These are phyloP conservation scores for Talaromyces piceae DNA, from an alignment of 2,329 filamentous ascomycete genomes.

Conservation along the genomic window DNA sequence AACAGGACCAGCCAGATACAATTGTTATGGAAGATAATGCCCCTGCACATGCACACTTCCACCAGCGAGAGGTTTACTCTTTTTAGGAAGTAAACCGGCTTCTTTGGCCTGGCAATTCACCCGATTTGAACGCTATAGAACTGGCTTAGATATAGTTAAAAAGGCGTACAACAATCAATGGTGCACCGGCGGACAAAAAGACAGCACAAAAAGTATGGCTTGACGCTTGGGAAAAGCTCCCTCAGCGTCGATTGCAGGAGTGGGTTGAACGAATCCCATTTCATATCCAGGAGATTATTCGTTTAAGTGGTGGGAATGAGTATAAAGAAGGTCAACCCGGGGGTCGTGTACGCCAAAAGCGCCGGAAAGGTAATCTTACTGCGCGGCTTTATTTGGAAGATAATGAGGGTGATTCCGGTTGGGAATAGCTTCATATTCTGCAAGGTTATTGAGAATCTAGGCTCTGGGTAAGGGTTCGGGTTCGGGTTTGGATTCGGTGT, in stretches of 20 bases:
- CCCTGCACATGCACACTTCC: not conserved
- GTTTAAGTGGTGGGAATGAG: slow-evolving; percentile 7
- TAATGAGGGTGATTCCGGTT: not conserved
- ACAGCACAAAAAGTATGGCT: slow-evolving; percentile 6
- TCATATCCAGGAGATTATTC: slow-evolving; percentile 9
- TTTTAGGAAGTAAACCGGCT: not conserved
- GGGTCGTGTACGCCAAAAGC: not conserved
- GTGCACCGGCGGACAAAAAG: not conserved
- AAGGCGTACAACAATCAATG: not conserved
- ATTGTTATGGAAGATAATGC: slow-evolving; percentile 1
- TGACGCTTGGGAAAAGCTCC: slow-evolving; percentile 1
- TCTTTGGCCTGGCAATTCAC: slow-evolving; percentile 7
- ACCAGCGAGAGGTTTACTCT: not conserved
- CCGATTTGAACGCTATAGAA: slow-evolving; percentile 7
- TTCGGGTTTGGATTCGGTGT: too few relatives aligned
- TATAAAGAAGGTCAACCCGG: slow-evolving; percentile 8
- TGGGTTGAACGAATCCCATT: slow-evolving; percentile 8
- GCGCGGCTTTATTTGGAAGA: not conserved
- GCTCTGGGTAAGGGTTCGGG: too few relatives aligned
- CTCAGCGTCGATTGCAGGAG: slow-evolving; percentile 2
- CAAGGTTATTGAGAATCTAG: too few relatives aligned
- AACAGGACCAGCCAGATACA: not conserved
- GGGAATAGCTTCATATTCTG: too few relatives aligned
- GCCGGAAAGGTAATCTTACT: not conserved
- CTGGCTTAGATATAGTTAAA: slow-evolving; percentile 2